A percentile compares a stretch with the other conserved stretches of the same genome.
Evolutionary conservation across 371 early-diverging fungal species (phyloP).

Genomic region (Nematocida sp.): DNA sequence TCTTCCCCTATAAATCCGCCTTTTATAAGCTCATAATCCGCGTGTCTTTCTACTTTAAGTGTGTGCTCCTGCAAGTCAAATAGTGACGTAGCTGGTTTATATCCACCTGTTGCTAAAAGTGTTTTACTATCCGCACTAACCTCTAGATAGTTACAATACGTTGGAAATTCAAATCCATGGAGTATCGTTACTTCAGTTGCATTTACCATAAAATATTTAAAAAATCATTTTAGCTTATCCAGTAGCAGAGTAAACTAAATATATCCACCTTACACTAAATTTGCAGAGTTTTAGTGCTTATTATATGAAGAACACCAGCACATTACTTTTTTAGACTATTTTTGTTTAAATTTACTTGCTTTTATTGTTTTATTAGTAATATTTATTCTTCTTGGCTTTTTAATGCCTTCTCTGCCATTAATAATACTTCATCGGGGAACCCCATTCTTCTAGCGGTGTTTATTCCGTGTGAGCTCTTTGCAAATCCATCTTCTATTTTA

Average conservation of each 20-base stretch:
- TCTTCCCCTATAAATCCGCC: slow-evolving; percentile 80
- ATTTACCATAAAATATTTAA: slow-evolving; percentile 44
- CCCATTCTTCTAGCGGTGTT: slow-evolving; percentile 89
- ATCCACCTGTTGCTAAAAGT: slow-evolving; percentile 87
- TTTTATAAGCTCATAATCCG: slow-evolving; percentile 78
- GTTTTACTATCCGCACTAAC: slow-evolving; percentile 79
- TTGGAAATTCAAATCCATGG: slow-evolving; percentile 82
- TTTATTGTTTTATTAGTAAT: no score
- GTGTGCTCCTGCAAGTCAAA: slow-evolving; percentile 84
- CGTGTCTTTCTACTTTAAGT: slow-evolving; percentile 93
- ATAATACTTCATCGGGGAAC: slow-evolving; percentile 75
- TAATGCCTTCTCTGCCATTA: slow-evolving; percentile 58
- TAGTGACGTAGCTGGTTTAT: slow-evolving; percentile 92
- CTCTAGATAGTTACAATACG: slow-evolving; percentile 80
- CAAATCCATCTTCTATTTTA: slow-evolving; percentile 73
- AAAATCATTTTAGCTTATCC: slow-evolving; percentile 11
- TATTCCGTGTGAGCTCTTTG: slow-evolving; percentile 94
- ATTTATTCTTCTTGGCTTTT: background rate
- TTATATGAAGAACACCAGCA: no score
- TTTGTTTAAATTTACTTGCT: no score
- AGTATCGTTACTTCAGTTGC: slow-evolving; percentile 45
- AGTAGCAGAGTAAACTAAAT: no score
- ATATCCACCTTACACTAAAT: no score
- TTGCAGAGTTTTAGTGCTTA: no score
- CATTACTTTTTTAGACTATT: no score